Base-by-base conservation (phyloP, 805 yeast species). In the Hanseniaspora osmophila region DNA sequence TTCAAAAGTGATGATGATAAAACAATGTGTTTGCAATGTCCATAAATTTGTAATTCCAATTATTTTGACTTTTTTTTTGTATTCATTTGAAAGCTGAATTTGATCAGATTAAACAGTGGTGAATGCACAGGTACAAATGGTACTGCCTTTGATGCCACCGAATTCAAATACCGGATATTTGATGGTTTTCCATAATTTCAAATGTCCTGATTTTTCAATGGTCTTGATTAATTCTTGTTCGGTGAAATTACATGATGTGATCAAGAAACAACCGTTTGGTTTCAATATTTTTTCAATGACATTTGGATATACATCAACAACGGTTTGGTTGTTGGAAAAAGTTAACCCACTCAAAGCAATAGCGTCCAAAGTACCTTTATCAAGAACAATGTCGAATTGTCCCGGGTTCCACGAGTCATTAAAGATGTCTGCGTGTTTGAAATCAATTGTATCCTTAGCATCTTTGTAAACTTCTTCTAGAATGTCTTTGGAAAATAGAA, bases 321-420 rank as follows among this genome's bases (percentile, higher is more conserved):
- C 71, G 15, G 73, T 69, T 47, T 67, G 65, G 7, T 67, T 69
- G 11, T 63, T 64, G 9, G 63, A 70, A 48, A 73, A 74, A 17
- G 62, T 70, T 1, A 66, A 52, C 18, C 80, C 81, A 59, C 85
- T 84, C 40, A 92, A 69, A 0, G 96, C 96, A 49, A 92, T 90
- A 5, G 99, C 99, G 64, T 92, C 99, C 18, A 92, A 65, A 0
- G 99, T 92, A 9, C 99, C 99, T 60, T 92, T 92, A 63, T 92
- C 99, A 15, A 87, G 65, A 1, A 90, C 74, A 9, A 92, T 61
- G 57, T 88, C 95, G 62, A 75, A 87, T 18, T 65, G 56, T 3
- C 63, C 68, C 1, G 59, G 58, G 30, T 37, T 57, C 67, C 70
- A 71, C 46, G 43, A 40, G 10, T 43, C 44, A 39, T 65, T 61